phyloP scores from a whole-genome alignment of 1,284 basidiomycete species.

The Sutorius eximius region DNA sequence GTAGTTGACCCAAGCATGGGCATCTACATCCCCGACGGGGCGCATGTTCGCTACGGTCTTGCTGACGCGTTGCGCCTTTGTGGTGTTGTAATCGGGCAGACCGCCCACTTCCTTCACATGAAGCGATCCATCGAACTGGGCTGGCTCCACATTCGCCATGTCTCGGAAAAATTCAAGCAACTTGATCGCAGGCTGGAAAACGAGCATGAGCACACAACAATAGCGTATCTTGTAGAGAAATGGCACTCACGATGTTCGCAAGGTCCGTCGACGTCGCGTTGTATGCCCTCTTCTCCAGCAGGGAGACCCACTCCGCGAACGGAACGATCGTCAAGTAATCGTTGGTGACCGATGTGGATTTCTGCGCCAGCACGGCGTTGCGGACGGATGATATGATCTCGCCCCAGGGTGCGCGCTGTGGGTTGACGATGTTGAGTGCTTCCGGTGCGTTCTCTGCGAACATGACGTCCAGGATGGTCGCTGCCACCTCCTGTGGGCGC shows the following conservation, averaged over 20 bases:
- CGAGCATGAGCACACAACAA: neutral
- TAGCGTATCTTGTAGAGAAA: neutral
- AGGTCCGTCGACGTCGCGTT: conserved; percentile 7
- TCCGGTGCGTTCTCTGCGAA: conserved; percentile 15
- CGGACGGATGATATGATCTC: conserved; percentile 17
- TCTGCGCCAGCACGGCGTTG: conserved; percentile 9
- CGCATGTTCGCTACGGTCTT: conserved; percentile 12
- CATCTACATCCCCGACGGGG: conserved; percentile 17
- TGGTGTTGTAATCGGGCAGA: conserved; percentile 8
- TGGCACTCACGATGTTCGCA: conserved; percentile 14
- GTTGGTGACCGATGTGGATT: neutral
- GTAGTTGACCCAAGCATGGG: conserved; percentile 21
- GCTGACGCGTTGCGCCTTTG: conserved; percentile 12
- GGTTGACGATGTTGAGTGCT: conserved; percentile 26
- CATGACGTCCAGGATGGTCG: conserved; percentile 17
- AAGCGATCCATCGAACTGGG: neutral
- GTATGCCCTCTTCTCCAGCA: conserved; percentile 17
- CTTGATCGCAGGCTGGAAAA: conserved; percentile 28
- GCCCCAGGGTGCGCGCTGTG: conserved; percentile 16
- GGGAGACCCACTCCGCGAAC: conserved; percentile 19
- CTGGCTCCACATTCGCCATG: conserved; percentile 6
- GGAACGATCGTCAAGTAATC: conserved; percentile 10
- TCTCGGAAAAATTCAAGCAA: conserved; percentile 21
- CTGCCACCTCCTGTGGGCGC: conserved; percentile 20
- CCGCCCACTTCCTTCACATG: conserved; percentile 9